These are phyloP conservation scores for Triadica sebifera DNA, from an alignment of 345 rosid genomes.

Conservation along the genomic window DNA sequence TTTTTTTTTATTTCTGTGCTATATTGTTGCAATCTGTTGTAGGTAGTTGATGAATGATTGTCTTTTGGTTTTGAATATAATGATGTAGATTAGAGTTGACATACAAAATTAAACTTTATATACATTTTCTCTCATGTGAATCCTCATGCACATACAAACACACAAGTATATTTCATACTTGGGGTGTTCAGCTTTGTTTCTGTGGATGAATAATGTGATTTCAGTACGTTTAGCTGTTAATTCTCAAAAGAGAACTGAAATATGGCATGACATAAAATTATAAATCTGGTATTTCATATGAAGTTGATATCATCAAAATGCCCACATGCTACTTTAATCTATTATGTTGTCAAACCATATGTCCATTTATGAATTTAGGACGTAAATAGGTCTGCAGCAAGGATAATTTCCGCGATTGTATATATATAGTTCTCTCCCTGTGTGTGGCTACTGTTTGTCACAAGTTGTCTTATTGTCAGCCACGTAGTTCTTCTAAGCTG, in stretches of 20 bases:
- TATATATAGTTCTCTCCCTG: background rate
- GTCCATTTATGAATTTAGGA: background rate
- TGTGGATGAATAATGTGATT: background rate
- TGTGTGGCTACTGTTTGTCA: background rate
- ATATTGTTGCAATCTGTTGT: background rate
- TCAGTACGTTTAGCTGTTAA: background rate
- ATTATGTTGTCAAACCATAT: background rate
- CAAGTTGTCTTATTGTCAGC: background rate
- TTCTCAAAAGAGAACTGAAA: background rate
- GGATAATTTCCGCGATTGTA: background rate
- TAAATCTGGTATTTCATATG: background rate
- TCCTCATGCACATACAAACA: background rate
- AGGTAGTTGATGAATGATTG: background rate
- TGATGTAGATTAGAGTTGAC: background rate
- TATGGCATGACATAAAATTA: background rate
- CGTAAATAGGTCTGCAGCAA: background rate
- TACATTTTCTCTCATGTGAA: background rate
- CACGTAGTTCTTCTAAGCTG: background rate
- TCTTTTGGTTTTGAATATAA: constrained; percentile 4
- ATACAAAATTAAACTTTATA: background rate
- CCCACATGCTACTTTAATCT: background rate
- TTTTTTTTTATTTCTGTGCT: background rate
- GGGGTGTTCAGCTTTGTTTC: background rate
- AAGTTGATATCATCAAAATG: constrained; percentile 1
- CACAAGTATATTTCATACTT: background rate